Evolutionary conservation across 1,139 yeast genomes (phyloP).

Genomic region (Saccharomyces pastorianus): DNA sequence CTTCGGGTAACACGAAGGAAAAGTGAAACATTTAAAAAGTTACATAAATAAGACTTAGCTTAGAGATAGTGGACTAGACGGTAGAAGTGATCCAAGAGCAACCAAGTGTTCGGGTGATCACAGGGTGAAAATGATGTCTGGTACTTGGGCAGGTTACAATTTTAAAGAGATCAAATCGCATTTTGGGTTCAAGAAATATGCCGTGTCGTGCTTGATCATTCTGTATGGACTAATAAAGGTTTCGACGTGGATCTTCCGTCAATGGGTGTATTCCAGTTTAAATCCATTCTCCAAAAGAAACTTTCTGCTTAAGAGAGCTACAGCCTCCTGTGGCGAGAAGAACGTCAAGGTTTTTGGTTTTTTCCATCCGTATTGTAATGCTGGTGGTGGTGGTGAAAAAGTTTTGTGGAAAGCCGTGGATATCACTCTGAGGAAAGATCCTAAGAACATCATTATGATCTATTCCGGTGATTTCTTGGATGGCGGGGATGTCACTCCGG

Average conservation of each 20-base stretch:
- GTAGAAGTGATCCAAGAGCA: not conserved
- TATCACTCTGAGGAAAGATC: conserved; percentile 50
- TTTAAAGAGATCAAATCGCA: not conserved
- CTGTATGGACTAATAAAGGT: not conserved
- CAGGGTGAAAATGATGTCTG: not conserved
- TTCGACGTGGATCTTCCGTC: not conserved
- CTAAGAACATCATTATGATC: conserved; percentile 53
- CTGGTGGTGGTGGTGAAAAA: conserved; percentile 97
- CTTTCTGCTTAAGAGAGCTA: conserved; percentile 26
- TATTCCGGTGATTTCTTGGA: conserved; percentile 56
- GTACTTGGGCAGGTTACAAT: not conserved
- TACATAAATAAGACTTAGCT: not conserved
- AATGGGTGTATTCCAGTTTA: conserved; percentile 6
- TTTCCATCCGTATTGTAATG: conserved; percentile 92
- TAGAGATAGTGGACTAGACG: not conserved
- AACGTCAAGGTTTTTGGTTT: conserved; percentile 56
- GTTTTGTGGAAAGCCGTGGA: conserved; percentile 92
- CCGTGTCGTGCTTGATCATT: not conserved
- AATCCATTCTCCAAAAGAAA: conserved; percentile 15
- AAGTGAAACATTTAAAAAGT: not conserved
- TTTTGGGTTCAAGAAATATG: not conserved
- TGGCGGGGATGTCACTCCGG: conserved; percentile 38
- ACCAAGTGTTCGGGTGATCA: not conserved
- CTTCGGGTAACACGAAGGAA: not conserved
- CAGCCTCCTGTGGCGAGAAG: conserved; percentile 23